Base-by-base conservation (phyloP, 2,329 filamentous ascomycete species). In the Aspergillus transmontanensis region DNA sequence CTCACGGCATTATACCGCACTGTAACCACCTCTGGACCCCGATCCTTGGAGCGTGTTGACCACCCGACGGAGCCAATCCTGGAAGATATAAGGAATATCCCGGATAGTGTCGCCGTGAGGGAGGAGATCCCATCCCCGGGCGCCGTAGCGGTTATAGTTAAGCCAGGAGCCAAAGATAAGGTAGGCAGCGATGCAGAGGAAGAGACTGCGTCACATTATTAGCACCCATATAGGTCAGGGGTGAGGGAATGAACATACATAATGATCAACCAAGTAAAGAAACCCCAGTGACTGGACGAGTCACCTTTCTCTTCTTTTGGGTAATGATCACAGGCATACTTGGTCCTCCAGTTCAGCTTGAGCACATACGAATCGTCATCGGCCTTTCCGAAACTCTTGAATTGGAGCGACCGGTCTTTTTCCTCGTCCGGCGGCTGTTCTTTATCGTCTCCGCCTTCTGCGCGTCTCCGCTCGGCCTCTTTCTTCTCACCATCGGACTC, bases 81-180 rank as follows among this genome's bases (percentile, higher is more conserved):
- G 94, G 67, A 97, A 80, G 59, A 98, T 85, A 75, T 97, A 98
- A 3, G 95, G 95, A 23, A 97, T 81, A 74, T 99, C 95, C 67
- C 94, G 89, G 71, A 98, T 90, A 0, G 92, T 91, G 78, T 99
- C 95, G 68, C 91, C 91, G 76, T 98, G 94, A 16, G 95, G 95
- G 21, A 98, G 84, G 21, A 97, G 85, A 73, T 98, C 95, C 94
- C 94, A 98, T 62, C 95, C 95, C 51, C 94, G 87, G 58, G 94
- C 94, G 55, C 94, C 94, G 79, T 97, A 97, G 66, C 94, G 91
- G 82, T 93, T 97, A 85, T 98, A 98, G 83, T 98, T 98, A 77
- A 98, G 89, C 95, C 95, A 99, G 23, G 94, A 96, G 68, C 94
- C 94, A 75, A 98, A 98, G 77, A 98, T 97, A 68, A 99, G 89